Conservation (phyloP, 805 yeast genomes). For the Metschnikowia matae region DNA sequence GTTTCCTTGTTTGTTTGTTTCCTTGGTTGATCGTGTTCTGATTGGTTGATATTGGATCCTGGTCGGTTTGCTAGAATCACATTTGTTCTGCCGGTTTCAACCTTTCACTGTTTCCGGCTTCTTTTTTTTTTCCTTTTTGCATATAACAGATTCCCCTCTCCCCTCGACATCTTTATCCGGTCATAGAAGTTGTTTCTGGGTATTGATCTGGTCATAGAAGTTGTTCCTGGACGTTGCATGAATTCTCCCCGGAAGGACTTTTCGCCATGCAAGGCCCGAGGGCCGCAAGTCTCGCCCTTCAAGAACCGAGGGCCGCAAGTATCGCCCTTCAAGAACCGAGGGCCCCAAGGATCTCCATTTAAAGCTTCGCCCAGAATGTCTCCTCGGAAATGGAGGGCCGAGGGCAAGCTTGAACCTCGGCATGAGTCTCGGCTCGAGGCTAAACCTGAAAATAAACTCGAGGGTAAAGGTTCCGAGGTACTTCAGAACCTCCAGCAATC, state of each 20-base stretch:
- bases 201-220: no score
- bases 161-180: no score
- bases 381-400: conserved; percentile 2
- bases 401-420: not conserved
- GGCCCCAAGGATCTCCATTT: not conserved
- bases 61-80: no score
- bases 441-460: not conserved
- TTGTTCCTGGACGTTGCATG: not conserved
- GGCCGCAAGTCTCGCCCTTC: not conserved
- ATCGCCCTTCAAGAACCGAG: conserved; percentile 1
- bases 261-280: not conserved
- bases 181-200: no score
- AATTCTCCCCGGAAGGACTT: not conserved
- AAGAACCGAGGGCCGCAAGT: not conserved
- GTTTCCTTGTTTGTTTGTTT: not conserved
- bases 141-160: not conserved
- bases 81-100: no score
- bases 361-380: not conserved
- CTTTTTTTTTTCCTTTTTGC: not conserved
- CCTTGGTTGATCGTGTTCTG: no score
- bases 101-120: not conserved
- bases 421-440: no score
- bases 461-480: not conserved
- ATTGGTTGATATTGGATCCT: no score
- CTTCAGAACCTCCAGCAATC: conserved; percentile 1